Evolutionary conservation across 2,329 filamentous ascomycete species (phyloP).

Genomic region (Epichloe aotearoae): DNA sequence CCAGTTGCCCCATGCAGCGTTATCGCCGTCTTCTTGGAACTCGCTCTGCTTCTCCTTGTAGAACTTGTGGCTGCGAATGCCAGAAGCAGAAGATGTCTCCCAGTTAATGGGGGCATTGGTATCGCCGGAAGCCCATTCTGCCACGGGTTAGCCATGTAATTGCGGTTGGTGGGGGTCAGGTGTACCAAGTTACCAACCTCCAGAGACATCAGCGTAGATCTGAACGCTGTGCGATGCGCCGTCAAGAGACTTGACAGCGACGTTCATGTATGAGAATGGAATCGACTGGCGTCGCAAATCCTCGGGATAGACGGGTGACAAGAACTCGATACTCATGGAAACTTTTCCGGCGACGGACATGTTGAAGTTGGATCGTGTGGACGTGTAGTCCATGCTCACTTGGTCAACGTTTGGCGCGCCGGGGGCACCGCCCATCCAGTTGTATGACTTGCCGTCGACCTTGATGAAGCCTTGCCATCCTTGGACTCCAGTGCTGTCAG

Average conservation of each 20-base stretch:
- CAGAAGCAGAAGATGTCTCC: constrained; percentile 38
- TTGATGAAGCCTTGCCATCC: constrained; percentile 58
- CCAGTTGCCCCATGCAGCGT: constrained; percentile 70
- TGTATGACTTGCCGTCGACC: constrained; percentile 50
- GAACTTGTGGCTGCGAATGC: constrained; percentile 52
- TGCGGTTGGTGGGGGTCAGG: no score
- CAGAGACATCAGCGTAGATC: constrained; percentile 58
- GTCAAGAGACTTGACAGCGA: constrained; percentile 49
- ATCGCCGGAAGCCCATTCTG: constrained; percentile 63
- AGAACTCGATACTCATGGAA: constrained; percentile 53
- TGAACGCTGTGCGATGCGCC: constrained; percentile 50
- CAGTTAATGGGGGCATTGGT: constrained; percentile 42
- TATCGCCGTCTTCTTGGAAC: constrained; percentile 56
- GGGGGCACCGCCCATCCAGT: constrained; percentile 52
- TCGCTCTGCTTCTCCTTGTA: constrained; percentile 45
- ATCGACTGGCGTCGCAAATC: constrained; percentile 57
- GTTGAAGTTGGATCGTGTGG: constrained; percentile 57
- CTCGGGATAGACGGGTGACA: constrained; percentile 55
- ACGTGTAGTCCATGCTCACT: constrained; percentile 54
- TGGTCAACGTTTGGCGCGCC: constrained; percentile 42
- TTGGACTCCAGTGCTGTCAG: constrained; percentile 33
- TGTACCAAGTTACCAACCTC: constrained; percentile 7
- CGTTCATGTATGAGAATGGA: constrained; percentile 56
- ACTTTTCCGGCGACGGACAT: constrained; percentile 50
- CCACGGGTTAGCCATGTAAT: no score